phyloP scores from a whole-genome alignment of 73 alveolate species.

The Blepharisma japonicum region DNA sequence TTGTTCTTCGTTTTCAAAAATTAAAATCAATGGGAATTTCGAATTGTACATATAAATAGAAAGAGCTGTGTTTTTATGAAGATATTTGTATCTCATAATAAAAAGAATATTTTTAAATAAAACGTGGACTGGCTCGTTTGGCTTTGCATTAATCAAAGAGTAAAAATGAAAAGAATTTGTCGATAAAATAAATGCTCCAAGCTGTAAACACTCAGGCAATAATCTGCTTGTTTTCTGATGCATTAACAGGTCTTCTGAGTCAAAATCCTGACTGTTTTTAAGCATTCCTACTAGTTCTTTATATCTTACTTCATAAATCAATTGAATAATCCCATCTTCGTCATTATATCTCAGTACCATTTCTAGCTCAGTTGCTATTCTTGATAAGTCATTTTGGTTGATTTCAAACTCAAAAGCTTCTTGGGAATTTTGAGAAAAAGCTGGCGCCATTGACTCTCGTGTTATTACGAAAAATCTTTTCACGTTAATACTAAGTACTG shows the following conservation, averaged over 20 bases:
- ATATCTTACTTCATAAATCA: conserved; percentile 11
- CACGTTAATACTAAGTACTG: background rate
- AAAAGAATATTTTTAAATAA: background rate
- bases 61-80: background rate
- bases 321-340: conserved; percentile 7
- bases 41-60: background rate
- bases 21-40: background rate
- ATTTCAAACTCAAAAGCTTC: conserved; percentile 13
- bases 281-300: background rate
- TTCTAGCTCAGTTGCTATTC: conserved; percentile 3
- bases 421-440: conserved; percentile 7
- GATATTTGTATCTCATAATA: background rate
- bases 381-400: background rate
- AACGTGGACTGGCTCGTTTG: background rate
- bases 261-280: conserved; percentile 14
- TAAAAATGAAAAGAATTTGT: background rate
- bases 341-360: conserved; percentile 13
- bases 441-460: conserved; percentile 19
- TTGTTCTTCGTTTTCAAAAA: conserved; percentile 12
- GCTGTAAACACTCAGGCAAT: background rate
- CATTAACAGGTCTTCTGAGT: conserved; percentile 18
- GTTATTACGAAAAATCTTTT: conserved; percentile 1
- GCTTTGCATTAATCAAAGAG: background rate
- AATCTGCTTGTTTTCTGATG: background rate
- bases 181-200: conserved; percentile 22